Percentiles rank a stretch among this genome's conserved stretches.
Conservation (phyloP, 495 filamentous ascomycete species). For the Penicillium egyptiacum region DNA sequence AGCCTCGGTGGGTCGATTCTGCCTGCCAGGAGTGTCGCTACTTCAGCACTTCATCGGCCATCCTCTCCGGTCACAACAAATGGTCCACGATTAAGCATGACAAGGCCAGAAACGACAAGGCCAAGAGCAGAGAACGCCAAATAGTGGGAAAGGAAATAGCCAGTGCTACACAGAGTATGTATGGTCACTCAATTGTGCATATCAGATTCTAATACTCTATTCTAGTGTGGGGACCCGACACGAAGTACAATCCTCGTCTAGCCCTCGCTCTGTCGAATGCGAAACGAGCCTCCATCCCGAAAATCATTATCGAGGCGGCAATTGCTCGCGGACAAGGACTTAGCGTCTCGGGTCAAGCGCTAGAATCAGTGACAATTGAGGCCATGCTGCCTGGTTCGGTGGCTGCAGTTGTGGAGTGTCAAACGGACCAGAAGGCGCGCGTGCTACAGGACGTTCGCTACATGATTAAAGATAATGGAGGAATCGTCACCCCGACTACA, state of each 20-base stretch:
- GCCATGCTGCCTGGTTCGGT: conserved; percentile 76
- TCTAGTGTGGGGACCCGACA: conserved; percentile 65
- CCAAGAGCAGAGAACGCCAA: conserved; percentile 51
- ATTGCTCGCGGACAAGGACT: conserved; percentile 85
- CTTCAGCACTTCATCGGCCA: conserved; percentile 52
- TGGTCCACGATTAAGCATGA: conserved; percentile 97
- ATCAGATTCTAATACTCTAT: conserved; percentile 13
- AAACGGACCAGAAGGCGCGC: conserved; percentile 77
- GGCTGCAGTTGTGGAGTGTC: conserved; percentile 77
- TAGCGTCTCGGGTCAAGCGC: conserved; percentile 63
- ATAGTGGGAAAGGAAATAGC: conserved; percentile 53
- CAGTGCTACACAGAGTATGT: conserved; percentile 55
- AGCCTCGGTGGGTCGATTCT: not conserved
- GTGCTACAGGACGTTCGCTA: conserved; percentile 68
- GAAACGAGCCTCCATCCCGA: conserved; percentile 84
- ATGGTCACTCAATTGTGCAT: not conserved
- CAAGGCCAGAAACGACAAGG: conserved; percentile 76
- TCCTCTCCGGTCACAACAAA: conserved; percentile 75
- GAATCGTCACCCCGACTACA: conserved; percentile 64
- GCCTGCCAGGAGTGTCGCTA: conserved; percentile 27
- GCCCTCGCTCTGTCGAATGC: conserved; percentile 69
- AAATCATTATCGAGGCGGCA: conserved; percentile 76
- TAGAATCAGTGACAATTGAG: conserved; percentile 79
- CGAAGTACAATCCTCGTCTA: conserved; percentile 70
- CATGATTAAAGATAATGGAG: conserved; percentile 68